Conservation (phyloP, 345 rosid genomes). For the Eucalyptus cloeziana region DNA sequence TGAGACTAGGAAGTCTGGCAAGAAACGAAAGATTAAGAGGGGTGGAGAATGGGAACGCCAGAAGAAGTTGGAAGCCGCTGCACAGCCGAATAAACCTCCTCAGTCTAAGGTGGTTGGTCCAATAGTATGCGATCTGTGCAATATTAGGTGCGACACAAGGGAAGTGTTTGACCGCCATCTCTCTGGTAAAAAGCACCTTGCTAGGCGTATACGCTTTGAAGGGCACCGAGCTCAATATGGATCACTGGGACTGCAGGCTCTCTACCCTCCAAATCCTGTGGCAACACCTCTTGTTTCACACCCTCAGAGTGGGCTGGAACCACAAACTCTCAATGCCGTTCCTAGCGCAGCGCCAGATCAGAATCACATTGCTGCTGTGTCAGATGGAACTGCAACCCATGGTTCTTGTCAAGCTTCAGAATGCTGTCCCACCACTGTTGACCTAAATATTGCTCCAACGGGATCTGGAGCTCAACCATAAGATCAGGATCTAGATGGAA, state of each 20-base stretch:
- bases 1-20: not conserved
- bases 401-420: not conserved
- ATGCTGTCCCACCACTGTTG: not conserved
- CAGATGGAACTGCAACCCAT: not conserved
- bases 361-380: not conserved
- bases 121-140: conserved; percentile 20
- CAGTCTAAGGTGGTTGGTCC: conserved; percentile 13
- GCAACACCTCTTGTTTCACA: not conserved
- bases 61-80: not conserved
- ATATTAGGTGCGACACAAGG: conserved; percentile 17
- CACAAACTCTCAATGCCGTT: not conserved
- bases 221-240: conserved; percentile 15
- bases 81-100: not conserved
- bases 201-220: conserved; percentile 15
- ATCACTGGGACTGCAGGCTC: conserved; percentile 12
- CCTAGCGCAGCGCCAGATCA: not conserved
- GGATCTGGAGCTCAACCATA: not conserved
- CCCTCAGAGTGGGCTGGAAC: not conserved
- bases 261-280: conserved; percentile 16
- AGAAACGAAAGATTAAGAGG: conserved; percentile 7
- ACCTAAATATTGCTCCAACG: not conserved
- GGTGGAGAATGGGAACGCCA: conserved; percentile 2
- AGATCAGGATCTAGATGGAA: not conserved
- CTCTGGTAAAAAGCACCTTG: conserved; percentile 23
- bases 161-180: conserved; percentile 19